Base-by-base conservation (phyloP, 495 filamentous ascomycete genomes). In the Talaromyces nanjingensis region DNA sequence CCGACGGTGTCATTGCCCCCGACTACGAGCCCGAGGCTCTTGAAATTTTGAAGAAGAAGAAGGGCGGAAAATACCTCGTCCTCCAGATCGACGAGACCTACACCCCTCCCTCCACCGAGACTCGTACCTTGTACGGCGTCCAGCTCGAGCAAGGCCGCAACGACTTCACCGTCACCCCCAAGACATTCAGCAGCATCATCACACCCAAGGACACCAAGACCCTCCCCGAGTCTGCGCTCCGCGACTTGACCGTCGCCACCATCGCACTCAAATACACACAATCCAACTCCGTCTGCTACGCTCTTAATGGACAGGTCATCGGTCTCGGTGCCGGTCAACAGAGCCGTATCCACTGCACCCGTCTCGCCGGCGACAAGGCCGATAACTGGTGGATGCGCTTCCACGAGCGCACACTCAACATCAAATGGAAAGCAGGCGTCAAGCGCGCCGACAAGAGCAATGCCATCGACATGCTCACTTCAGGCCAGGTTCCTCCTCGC, bases 351-450 rank as follows among this genome's bases (percentile, higher is more conserved):
- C 96, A 98, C 83, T 98, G 96, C 83, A 98, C 94, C 27, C 88
- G 94, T 65, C 84, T 98, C 49, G 94, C 94, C n/a, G 94, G 96
- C 66, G 94, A 97, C 79, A 98, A 98, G 82, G 91, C 92, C 57
- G 94, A 98, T 76, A 96, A 93, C 82, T 98, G 94, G 94, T 98
- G 94, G 94, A 87, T 98, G 79, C 88, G 94, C 68, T 97, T 97
- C 84, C 89, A 96, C 79, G 88, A 91, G 59, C 89, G 90, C 39
- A 87, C 92, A 6, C 81, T 97, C 34, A 81, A 82, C 71, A 86
- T 98, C 75, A 91, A 93, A 79, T 98, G 90, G 89, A 97, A 96
- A 85, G 91, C 93, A 76, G 93, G 94, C 61, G 90, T 89, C 69
- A 98, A 97, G 85, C 86, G 96, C 49, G 84, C 94, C 42, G 93